Conservation (phyloP, 306 rosid species). For the Begonia fuchsioides region DNA sequence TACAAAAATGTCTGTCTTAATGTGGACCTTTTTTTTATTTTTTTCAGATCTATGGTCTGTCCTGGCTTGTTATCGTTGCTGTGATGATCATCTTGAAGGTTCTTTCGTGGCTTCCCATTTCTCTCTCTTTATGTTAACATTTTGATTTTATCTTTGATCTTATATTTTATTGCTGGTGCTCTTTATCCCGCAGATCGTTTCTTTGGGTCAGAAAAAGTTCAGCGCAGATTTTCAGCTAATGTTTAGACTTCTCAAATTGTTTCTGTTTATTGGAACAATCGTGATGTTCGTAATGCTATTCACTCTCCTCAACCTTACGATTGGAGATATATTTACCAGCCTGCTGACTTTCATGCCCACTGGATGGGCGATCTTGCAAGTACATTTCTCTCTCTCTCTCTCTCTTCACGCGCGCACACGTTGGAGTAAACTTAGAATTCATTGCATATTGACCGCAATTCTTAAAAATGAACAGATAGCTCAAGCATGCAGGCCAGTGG, state of each 20-base stretch:
- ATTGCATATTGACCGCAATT: background rate
- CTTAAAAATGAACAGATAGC: slow-evolving; percentile 44
- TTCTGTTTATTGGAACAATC: slow-evolving; percentile 54
- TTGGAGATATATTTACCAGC: slow-evolving; percentile 72
- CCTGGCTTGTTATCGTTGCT: slow-evolving; percentile 89
- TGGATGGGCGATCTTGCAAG: slow-evolving; percentile 84
- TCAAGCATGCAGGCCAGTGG: slow-evolving; percentile 55
- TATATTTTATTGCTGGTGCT: slow-evolving; percentile 10
- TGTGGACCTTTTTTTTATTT: too few species aligned
- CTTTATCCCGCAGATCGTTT: slow-evolving; percentile 48
- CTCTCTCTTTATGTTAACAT: slow-evolving; percentile 2
- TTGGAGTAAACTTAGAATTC: background rate
- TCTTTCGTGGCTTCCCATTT: slow-evolving; percentile 8
- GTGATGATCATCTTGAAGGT: slow-evolving; percentile 82
- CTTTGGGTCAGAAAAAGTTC: slow-evolving; percentile 80
- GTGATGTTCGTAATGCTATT: slow-evolving; percentile 47
- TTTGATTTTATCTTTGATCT: slow-evolving; percentile 1
- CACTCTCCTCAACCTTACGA: slow-evolving; percentile 52
- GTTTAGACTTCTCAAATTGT: slow-evolving; percentile 85
- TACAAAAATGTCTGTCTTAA: too few species aligned
- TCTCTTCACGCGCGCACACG: background rate
- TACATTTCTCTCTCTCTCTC: slow-evolving; percentile 8
- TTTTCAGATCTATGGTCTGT: slow-evolving; percentile 73
- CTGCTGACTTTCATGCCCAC: slow-evolving; percentile 88
- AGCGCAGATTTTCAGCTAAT: slow-evolving; percentile 93